Evolutionary conservation across 768 basidiomycete species (phyloP), one percentile per base, ranked within the genome.

Genomic region (Panus rudis): DNA sequence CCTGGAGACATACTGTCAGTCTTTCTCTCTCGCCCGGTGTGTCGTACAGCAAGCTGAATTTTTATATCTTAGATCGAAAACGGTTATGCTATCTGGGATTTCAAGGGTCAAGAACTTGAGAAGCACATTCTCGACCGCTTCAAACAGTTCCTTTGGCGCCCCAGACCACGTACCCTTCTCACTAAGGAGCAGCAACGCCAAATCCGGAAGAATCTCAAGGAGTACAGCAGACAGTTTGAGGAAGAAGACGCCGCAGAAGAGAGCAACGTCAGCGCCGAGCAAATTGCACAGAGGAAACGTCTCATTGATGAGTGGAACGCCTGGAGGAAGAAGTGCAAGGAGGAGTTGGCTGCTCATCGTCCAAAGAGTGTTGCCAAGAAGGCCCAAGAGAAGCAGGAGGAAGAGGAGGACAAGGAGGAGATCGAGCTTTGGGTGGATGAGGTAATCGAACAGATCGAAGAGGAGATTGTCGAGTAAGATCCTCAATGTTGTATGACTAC

Each of bases 271-370:
- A 92, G 85, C 51, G 92, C 92, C 4, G 96, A 98, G 65, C 77
- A 96, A 20, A 76, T 93, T 52, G 90, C 91, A 14, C 81, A 81
- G 50, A 77, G 96, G 47, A 88, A 89, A 63, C 77, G 96, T 37
- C 74, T 97, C 41, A 85, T 98, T 53, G 90, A 96, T 57, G 96
- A 99, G 67, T 99, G 96, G 96, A 96, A 99, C 65, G 90, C 94
- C 32, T 98, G 96, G 96, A 79, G 94, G 40, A 55, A 70, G 19
- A 73, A 78, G 50, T 81, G 83, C 52, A 79, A 74, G 60, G 76
- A 75, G 50, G 79, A 87, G 52, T 43, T 83, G 43, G 73, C 71
- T 26, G 81, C 80, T 41, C 78, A 78, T 48, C 47, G 65, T 37
- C 52, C 63, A 49, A 69, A 66, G 42, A 62, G 66, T 12, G 16